phyloP scores from a whole-genome alignment of 2,329 filamentous ascomycete species.

The Epichloe gansuensis region DNA sequence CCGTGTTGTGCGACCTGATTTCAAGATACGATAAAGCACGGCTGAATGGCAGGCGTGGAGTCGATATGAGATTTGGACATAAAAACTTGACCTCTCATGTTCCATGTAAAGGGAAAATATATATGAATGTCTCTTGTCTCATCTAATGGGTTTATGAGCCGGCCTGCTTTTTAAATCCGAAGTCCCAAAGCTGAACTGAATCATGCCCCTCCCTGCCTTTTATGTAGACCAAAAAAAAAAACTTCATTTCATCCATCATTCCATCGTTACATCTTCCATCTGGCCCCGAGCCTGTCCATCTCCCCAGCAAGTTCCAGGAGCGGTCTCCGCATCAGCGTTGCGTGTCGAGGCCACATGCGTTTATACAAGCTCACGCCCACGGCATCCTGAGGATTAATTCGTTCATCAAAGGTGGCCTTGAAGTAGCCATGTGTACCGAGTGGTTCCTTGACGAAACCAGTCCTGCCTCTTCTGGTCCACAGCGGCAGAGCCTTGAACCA shows the following conservation, averaged over 20 bases:
- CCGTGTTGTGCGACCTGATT: too few species aligned
- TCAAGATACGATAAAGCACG: too few species aligned
- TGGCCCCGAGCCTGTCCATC: constrained; percentile 6
- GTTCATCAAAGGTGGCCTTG: constrained; percentile 94
- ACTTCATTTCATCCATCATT: constrained; percentile 8
- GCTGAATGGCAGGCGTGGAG: too few species aligned
- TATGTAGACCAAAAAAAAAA: not conserved
- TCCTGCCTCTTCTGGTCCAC: constrained; percentile 83
- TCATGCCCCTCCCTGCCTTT: too few species aligned
- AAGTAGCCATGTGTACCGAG: constrained; percentile 98
- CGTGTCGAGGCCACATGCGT: constrained; percentile 66
- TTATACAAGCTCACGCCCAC: constrained; percentile 86
- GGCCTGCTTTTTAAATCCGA: too few species aligned
- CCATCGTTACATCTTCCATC: constrained; percentile 25
- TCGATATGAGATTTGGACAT: too few species aligned
- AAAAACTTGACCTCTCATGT: too few species aligned
- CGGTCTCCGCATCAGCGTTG: constrained; percentile 34
- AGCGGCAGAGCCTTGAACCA: constrained; percentile 97
- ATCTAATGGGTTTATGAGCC: too few species aligned
- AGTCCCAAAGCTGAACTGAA: too few species aligned
- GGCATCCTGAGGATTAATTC: constrained; percentile 90
- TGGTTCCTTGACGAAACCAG: constrained; percentile 85
- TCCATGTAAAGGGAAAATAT: too few species aligned
- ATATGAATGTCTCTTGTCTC: too few species aligned
- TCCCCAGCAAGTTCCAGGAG: constrained; percentile 26